Base-by-base conservation (phyloP, 371 early-diverging fungal species). In the Syncephalis plumigaleata region DNA sequence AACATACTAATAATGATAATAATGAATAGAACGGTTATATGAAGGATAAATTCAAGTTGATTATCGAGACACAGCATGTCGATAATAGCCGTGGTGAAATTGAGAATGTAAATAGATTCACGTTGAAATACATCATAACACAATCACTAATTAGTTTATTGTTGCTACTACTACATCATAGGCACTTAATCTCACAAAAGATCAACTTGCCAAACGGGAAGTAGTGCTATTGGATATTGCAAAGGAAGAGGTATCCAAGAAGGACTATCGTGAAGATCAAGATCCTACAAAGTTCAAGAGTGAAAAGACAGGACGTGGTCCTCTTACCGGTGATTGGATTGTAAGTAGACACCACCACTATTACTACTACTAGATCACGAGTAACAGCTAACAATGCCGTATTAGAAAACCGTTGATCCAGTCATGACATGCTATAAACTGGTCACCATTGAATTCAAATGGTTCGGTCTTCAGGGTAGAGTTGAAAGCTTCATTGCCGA, bases 341-440 rank as follows among this genome's bases (percentile, higher is more conserved):
- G 53, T 53, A 48, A 44, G 39, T 18, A 21, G 50, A 51, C 20
- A 63, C 64, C 57, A 47, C 7, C 22, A 1, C 47, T 46, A 38
- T 45, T 15, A 54, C 54, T 13, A 53, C 55, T 7, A 48, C 61
- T 37, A 58, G 58, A 61, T 50, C 36, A 21, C 8, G 24, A 9
- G 18, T 1, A 24, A 16, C 39, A 23, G 24, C 17, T 48, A 23
- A n/a, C 18, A 24, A 20, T n/a, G n/a, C n/a, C n/a, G n/a, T n/a
- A n/a, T 11, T 42, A 51, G 44, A 46, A 73, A 54, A 71, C 58
- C 0, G 73, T 69, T 45, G 73, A 74, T 36, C 82, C 82, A 1
- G 71, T 73, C 17, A 82, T 82, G 82, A 80, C 81, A 1, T 80
- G 81, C 56, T 82, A 82, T 61, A 82, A 82, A 57, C 61, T 80